These are phyloP conservation scores for Sphaerosporella brunnea DNA, from an alignment of 495 filamentous ascomycete species.

Conservation along the genomic window DNA sequence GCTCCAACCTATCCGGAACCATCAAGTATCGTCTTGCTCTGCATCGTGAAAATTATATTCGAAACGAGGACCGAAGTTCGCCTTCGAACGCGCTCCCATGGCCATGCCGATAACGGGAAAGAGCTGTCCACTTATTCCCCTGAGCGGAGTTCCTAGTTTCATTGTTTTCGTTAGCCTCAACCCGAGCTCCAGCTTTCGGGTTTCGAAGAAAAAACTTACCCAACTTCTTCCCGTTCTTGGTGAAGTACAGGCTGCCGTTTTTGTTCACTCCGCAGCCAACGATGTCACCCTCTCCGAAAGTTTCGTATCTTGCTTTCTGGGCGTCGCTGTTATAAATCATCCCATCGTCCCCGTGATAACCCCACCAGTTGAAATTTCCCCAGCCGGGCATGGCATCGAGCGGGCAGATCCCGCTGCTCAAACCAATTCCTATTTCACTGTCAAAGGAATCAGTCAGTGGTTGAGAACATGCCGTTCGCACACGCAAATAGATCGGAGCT, in stretches of 20 bases:
- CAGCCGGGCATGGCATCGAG: not conserved
- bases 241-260: not conserved
- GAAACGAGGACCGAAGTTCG: no score
- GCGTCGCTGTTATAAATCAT: not conserved
- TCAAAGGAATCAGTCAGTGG: no score
- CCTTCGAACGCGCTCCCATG: no score
- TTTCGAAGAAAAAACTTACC: not conserved
- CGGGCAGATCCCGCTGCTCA: not conserved
- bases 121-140: no score
- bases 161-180: no score
- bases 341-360: not conserved
- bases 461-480: not conserved
- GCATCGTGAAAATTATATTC: no score
- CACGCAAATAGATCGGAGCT: not conserved
- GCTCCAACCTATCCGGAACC: no score
- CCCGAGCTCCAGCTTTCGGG: no score
- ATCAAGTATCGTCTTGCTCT: no score
- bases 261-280: not conserved
- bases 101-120: no score
- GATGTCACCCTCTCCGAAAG: not conserved
- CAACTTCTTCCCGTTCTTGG: not conserved
- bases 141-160: no score
- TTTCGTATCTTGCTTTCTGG: not conserved
- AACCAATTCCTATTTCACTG: not conserved
- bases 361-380: not conserved